Evolutionary conservation across 75 land plant genomes (phyloP), one percentile per base, ranked within the genome.

Genomic region (Pseudotsuga menziesii): DNA sequence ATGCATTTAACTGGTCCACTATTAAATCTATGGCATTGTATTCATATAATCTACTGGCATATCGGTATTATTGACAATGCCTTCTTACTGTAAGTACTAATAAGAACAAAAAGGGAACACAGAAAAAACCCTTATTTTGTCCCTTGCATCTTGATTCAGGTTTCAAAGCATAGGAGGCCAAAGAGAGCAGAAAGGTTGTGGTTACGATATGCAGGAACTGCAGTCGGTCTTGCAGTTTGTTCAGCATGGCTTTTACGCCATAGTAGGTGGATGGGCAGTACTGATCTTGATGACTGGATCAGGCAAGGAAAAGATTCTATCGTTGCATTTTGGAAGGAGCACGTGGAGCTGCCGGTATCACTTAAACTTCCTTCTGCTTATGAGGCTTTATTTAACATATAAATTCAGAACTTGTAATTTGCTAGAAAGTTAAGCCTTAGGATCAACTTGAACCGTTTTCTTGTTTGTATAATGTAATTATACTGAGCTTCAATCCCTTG

Each of bases 241-340:
- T 89, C 94, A 62, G 55, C 88, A 20, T 96, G 99, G 99, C 82
- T 96, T 58, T 67, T 94, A 64, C 82, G 83, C 5, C 99, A 96
- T 83, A 96, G 99, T 77, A 84, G 87, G 55, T 81, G 92, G 74
- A 87, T 85, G 83, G 99, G 99, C 26, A 92, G 95, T 81, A 62
- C 86, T 78, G 99, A 96, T 76, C 86, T 96, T 77, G 95, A 96
- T 59, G 87, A 86, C 59, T 96, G 99, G 99, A 79, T 96, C 27
- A 83, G 76, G 71, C 86, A 92, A 83, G 99, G 90, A 56, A 86
- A 81, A 62, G 87, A 87, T 32, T 91, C 94, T 32, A 80, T 85
- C 5, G 20, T 80, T 41, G 77, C 63, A 72, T 96, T 96, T 74
- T 86, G 83, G 85, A 88, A 86, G 61, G 93, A 92, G 63, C 99